Evolutionary conservation across 371 early-diverging fungal species (phyloP).

Genomic region (Mortierella sp.): DNA sequence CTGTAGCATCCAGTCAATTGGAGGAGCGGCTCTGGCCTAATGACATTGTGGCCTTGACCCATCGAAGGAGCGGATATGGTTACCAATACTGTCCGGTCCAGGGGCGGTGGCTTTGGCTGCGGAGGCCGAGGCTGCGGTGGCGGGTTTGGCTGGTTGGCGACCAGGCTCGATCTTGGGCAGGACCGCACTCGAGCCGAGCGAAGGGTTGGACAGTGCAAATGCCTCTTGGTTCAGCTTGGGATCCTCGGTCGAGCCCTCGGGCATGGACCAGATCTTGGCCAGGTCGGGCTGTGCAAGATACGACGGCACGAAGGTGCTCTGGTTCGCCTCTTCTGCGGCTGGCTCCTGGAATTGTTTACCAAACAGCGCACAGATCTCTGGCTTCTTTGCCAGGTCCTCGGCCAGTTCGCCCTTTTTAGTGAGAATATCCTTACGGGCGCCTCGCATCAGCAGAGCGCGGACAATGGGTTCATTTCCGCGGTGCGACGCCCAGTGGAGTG

Average conservation of each 20-base stretch:
- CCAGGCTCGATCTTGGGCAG: too few species aligned
- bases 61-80: too few species aligned
- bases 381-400: conserved; percentile 65
- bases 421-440: conserved; percentile 63
- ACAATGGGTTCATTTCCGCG: conserved; percentile 68
- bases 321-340: conserved; percentile 23
- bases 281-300: conserved; percentile 78
- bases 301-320: conserved; percentile 69
- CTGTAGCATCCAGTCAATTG: not conserved
- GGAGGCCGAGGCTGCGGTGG: conserved; percentile 5
- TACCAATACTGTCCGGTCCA: not conserved
- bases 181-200: too few species aligned
- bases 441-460: conserved; percentile 61
- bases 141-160: not conserved
- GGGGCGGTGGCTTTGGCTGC: not conserved
- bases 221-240: conserved; percentile 51
- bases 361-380: conserved; percentile 55
- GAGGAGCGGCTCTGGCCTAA: conserved; percentile 4
- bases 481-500: conserved; percentile 79
- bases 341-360: conserved; percentile 26
- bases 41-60: too few species aligned
- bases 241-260: conserved; percentile 70
- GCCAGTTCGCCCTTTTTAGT: conserved; percentile 69
- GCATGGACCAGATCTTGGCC: conserved; percentile 76
- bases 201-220: conserved; percentile 34